Evolutionary conservation across 306 rosid genomes (phyloP), one percentile per base, ranked within the genome.

Genomic region (Senna tora): DNA sequence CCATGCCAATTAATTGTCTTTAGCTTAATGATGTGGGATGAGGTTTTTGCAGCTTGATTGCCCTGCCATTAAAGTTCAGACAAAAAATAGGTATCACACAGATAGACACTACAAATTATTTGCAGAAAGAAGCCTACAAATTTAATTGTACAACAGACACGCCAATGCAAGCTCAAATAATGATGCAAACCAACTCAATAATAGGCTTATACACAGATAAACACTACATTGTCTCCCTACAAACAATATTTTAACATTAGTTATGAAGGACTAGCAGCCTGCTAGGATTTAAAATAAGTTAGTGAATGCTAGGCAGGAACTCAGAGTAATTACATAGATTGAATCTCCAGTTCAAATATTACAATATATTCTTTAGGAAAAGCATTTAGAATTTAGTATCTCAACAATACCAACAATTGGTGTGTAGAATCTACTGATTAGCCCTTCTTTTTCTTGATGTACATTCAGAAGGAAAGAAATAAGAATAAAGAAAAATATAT

Each of bases 361-460:
- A 11, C 64, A 68, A 47, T 67, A 46, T 17, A 16, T 34, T 39
- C 43, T 46, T 54, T 45, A 9, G 79, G 15, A 63, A 42, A 25
- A 81, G 14, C 66, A 41, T 33, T 13, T 7, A 53, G 64, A 76
- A 73, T 72, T 64, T 16, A 34, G 64, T 30, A 67, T 67, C 70
- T 46, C 17, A n/a, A 78, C 41, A 58, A 73, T 84, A 94, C 99
- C 97, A 94, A 86, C 73, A 91, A 76, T 78, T 86, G 79, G 82
- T 94, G 90, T 4, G 90, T 96, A 72, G 99, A 89, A 72, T 82
- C 90, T 39, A 89, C 56, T n/a, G n/a, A n/a, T n/a, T n/a, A n/a
- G n/a, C n/a, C n/a, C n/a, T n/a, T n/a, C n/a, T n/a, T n/a, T n/a
- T n/a, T n/a, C n/a, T n/a, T n/a, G n/a, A n/a, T n/a, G n/a, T n/a